Base-by-base conservation (phyloP, 768 basidiomycete genomes). In the Pulveroboletus frians region DNA sequence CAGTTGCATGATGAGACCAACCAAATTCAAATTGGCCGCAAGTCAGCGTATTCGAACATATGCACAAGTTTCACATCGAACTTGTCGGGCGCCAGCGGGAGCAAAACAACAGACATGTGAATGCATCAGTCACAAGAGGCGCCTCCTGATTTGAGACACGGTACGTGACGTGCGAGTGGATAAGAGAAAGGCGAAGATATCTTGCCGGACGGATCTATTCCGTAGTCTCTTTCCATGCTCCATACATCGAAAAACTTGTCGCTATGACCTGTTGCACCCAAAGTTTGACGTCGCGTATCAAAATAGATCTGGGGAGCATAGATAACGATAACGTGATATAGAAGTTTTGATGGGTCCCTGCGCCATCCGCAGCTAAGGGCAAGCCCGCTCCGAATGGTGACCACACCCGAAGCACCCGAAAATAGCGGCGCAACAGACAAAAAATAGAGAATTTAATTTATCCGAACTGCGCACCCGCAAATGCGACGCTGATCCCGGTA, bases 121-220 rank as follows among this genome's bases (percentile, higher is more conserved):
- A 29, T 23, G 15, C 23, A 23, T 23, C 23, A 23, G 23, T 23
- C 23, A 23, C 23, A 23, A 32, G 1, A 18, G 29, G 13, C 10
- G 7, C 43, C 31, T 20, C 37, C 27, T 39, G 21, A 29, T 23
- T 34, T 26, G 1, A 45, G 37, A 14, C 21, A 32, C 18, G 39
- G 26, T 36, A 31, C 23, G 27, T 30, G 44, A 31, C 15, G n/a
- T 10, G 31, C 20, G 35, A 46, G 20, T 21, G 43, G 34, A 20
- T 29, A 48, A 35, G 26, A 20, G 31, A 15, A 38, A 27, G 18
- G 49, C 20, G 37, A 52, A 50, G 30, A 45, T 17, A 41, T 8
- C 17, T 23, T 18, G 5, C 41, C 57, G 63, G 63, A 43, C 62
- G 62, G 62, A 63, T 61, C 61, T 64, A 40, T 56, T 59, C 61